Evolutionary conservation across 192 early-diverging fungal genomes (phyloP), one percentile per base, ranked within the genome.

Genomic region (Jimgerdemannia lactiflua): DNA sequence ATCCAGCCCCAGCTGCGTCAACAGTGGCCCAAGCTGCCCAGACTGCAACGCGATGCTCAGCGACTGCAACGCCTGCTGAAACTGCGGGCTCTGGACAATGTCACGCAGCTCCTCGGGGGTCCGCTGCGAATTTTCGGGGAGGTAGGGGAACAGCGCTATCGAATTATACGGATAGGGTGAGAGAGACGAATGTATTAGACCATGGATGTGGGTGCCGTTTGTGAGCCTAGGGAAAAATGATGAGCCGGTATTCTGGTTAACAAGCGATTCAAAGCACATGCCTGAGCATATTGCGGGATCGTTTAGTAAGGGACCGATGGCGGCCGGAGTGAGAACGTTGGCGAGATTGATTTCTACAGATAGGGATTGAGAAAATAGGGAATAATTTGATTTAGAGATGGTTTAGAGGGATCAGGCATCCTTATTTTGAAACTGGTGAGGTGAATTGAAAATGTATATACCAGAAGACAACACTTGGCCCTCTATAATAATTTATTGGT

Each of bases 11-110:
- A 88, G 80, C 67, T 86, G 82, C 49, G 79, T 78, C 76, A 86
- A 67, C 2, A 88, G 65, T 10, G 87, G 84, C 1, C 87, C 85
- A n/a, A 88, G 72, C 71, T 88, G 84, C 4, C 87, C 87, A 10
- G 85, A 84, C 70, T 84, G 83, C 11, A 88, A 68, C 19, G 87
- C 87, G 11, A 77, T 74, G 49, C 79, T 86, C 65, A 88, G 72
- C 4, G 78, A 78, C n/a, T 86, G 83, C n/a, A 88, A 71, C 8
- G 87, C 83, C 78, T 86, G 81, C 44, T 76, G 74, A 72, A 88
- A 88, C 54, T 88, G 87, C 42, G 87, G 84, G 4, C 80, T 82
- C n/a, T 78, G 74, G 8, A 85, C 75, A 40, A 87, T 78, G n/a
- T 79, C 84, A 41, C 76, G 78, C 18, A 88, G 74, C 67, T 88